Evolutionary conservation across 83 land plant species (phyloP).

Genomic region (Thuja plicata): DNA sequence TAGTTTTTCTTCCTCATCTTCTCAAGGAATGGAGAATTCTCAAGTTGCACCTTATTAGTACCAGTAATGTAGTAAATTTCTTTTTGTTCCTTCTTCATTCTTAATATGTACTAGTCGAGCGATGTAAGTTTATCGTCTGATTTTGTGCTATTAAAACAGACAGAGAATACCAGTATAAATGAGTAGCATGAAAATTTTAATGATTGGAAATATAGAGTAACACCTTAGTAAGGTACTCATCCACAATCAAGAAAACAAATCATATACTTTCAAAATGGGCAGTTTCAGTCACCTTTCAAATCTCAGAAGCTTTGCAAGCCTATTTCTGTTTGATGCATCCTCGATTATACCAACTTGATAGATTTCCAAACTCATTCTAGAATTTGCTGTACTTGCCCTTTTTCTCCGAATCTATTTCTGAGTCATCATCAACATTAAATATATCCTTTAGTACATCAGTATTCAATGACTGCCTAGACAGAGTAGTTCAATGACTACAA

Average conservation of each 20-base stretch:
- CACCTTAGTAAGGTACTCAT: too few relatives aligned
- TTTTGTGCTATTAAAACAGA: conserved; percentile 60
- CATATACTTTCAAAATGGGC: too few relatives aligned
- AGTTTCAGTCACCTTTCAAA: conserved; percentile 65
- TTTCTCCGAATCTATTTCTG: conserved; percentile 73
- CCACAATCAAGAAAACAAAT: too few relatives aligned
- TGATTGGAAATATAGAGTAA: too few relatives aligned
- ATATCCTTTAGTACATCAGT: background rate
- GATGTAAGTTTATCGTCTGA: conserved; percentile 85
- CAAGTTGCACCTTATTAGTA: conserved; percentile 71
- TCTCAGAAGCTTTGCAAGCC: conserved; percentile 94
- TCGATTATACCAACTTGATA: conserved; percentile 96
- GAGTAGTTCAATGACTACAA: background rate
- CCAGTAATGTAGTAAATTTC: conserved; percentile 94
- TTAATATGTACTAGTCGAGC: conserved; percentile 85
- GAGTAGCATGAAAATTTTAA: too few relatives aligned
- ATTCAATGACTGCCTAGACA: background rate
- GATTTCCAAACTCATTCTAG: conserved; percentile 99
- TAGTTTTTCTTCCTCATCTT: too few relatives aligned
- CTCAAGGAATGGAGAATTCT: too few relatives aligned
- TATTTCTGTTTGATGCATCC: conserved; percentile 92
- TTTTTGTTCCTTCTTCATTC: conserved; percentile 89
- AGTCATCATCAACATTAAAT: too few relatives aligned
- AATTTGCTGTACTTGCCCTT: conserved; percentile 89
- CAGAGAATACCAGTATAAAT: too few relatives aligned